Base-by-base conservation (phyloP, 768 basidiomycete species). In the Cyathus striatus region DNA sequence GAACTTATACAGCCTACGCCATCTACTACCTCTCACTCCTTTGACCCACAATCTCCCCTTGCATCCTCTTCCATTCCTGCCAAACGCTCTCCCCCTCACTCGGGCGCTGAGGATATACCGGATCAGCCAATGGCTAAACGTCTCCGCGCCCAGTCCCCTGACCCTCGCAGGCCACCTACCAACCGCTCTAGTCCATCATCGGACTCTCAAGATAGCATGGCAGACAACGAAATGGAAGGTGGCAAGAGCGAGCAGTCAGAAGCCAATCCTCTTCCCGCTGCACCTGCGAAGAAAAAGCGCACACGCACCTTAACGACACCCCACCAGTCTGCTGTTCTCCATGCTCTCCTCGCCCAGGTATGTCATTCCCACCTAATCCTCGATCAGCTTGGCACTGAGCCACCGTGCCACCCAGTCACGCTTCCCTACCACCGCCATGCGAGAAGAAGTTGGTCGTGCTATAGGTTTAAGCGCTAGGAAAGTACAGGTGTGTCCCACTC, bases 391-490 rank as follows among this genome's bases (percentile, higher is more conserved):
- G 9, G 27, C 27, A n/a, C n/a, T n/a, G 9, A 30, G n/a, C 9
- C 27, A n/a, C n/a, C n/a, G 27, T 30, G 20, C 20, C 9, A 10
- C 24, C 14, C 42, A 93, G 90, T 92, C 90, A 40, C 85, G 87
- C 26, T 92, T 93, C 62, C 90, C 90, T 3, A 86, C 88, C 2
- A 91, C 90, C 2, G 81, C 86, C 7, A 81, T 86, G 77, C 79
- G 90, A 39, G 90, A 92, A 63, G 86, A 90, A 49, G 89, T 92
- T 21, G 90, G 90, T 6, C 79, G 84, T 18, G 73, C 85, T 25
- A 92, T 92, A 51, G 90, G 89, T n/a, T 65, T 93, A 56, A 90
- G 88, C 58, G 88, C 89, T 37, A 78, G 90, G 30, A 90, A 92
- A 69, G 90, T 93, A 2, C 90, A 93, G 79, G 89, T 86, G 53